These are phyloP conservation scores for Fusarium avenaceum DNA, from an alignment of 2,329 filamentous ascomycete species.

Conservation along the genomic window DNA sequence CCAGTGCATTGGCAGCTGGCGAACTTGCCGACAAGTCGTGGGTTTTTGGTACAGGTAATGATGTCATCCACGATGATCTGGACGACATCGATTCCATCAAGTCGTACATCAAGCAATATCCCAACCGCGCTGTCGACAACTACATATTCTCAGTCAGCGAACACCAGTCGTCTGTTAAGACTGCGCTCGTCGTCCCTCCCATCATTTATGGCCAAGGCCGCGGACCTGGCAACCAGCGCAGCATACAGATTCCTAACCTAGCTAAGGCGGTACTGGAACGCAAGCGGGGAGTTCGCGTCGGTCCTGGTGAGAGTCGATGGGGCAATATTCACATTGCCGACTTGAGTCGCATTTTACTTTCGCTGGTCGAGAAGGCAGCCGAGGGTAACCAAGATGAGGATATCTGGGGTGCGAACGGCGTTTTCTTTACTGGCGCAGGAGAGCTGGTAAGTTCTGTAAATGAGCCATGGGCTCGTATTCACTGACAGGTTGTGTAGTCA, in stretches of 20 bases:
- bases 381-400: slow-evolving; percentile 34
- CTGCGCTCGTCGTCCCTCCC: slow-evolving; percentile 54
- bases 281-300: slow-evolving; percentile 50
- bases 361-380: slow-evolving; percentile 51
- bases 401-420: slow-evolving; percentile 54
- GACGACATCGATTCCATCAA: slow-evolving; percentile 45
- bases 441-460: slow-evolving; percentile 45
- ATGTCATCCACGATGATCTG: slow-evolving; percentile 54
- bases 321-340: slow-evolving; percentile 54
- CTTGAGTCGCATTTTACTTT: slow-evolving; percentile 49
- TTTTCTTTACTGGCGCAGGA: slow-evolving; percentile 53
- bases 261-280: slow-evolving; percentile 47
- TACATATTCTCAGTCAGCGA: slow-evolving; percentile 49
- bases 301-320: slow-evolving; percentile 53
- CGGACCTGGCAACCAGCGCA: slow-evolving; percentile 55
- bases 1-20: slow-evolving; percentile 49
- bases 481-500: slow-evolving; percentile 25
- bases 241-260: slow-evolving; percentile 56
- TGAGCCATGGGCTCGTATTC: no score
- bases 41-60: slow-evolving; percentile 46
- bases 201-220: slow-evolving; percentile 56
- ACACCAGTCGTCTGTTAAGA: slow-evolving; percentile 44
- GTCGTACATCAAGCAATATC: slow-evolving; percentile 46
- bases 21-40: slow-evolving; percentile 51
- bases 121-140: slow-evolving; percentile 53